A percentile compares a stretch with the other conserved stretches of the same genome.
Evolutionary conservation across 1,284 basidiomycete genomes (phyloP).

Genomic region (Coniophora puteana): DNA sequence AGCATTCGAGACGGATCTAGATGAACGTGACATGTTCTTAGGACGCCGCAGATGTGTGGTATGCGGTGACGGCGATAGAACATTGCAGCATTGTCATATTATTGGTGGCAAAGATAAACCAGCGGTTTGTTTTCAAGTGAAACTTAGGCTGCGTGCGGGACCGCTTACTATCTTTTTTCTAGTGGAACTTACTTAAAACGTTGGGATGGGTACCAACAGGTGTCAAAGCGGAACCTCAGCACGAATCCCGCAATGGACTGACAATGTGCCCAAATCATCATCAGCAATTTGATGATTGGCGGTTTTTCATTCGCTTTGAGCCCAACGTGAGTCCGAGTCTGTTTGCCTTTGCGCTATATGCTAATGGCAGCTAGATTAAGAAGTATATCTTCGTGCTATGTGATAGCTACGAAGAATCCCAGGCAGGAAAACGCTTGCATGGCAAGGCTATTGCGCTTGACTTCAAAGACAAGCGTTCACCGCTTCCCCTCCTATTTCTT

Average conservation of each 20-base stretch:
- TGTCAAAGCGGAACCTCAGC: slow-evolving; percentile 10
- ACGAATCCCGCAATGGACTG: slow-evolving; percentile 20
- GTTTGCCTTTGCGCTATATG: slow-evolving; percentile 1
- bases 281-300: slow-evolving; percentile 15
- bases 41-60: slow-evolving; percentile 1
- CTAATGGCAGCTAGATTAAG: slow-evolving; percentile 13
- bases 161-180: slow-evolving; percentile 6
- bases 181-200: slow-evolving; percentile 16
- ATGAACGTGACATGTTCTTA: slow-evolving; percentile 1
- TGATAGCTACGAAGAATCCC: slow-evolving; percentile 13
- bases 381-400: slow-evolving; percentile 22
- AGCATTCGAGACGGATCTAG: slow-evolving; percentile 2
- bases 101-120: slow-evolving; percentile 12
- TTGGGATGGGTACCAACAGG: slow-evolving; percentile 16
- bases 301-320: slow-evolving; percentile 20
- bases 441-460: slow-evolving; percentile 26
- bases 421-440: slow-evolving; percentile 12
- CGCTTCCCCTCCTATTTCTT: slow-evolving; percentile 27
- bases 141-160: slow-evolving; percentile 1
- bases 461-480: slow-evolving; percentile 16
- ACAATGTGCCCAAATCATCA: slow-evolving; percentile 18
- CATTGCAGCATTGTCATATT: slow-evolving; percentile 17
- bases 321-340: slow-evolving; percentile 15
- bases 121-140: too few relatives aligned
- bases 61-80: neutral